Evolutionary conservation across 768 basidiomycete species (phyloP).

Genomic region (Rhodocollybia butyracea): DNA sequence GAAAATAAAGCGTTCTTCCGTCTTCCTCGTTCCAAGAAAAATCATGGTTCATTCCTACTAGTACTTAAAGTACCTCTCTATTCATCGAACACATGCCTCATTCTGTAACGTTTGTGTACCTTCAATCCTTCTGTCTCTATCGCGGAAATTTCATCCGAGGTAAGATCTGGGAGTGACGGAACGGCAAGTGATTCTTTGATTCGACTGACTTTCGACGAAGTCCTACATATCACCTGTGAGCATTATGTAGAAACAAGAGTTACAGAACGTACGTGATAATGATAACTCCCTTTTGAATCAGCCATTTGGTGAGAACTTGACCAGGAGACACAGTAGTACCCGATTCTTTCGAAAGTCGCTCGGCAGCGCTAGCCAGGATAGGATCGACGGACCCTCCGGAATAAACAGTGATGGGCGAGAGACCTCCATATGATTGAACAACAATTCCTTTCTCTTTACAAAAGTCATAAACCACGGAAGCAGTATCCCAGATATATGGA

Average conservation of each 20-base stretch:
- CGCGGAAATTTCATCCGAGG: slow-evolving; percentile 52
- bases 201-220: slow-evolving; percentile 44
- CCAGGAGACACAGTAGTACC: slow-evolving; percentile 45
- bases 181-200: slow-evolving; percentile 42
- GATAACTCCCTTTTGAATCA: slow-evolving; percentile 57
- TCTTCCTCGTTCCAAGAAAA: no score
- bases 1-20: no score
- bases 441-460: slow-evolving; percentile 56
- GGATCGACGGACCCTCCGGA: slow-evolving; percentile 58
- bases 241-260: background rate
- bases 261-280: slow-evolving; percentile 54
- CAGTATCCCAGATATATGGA: slow-evolving; percentile 66
- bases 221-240: slow-evolving; percentile 26
- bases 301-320: slow-evolving; percentile 70
- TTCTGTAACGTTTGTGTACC: slow-evolving; percentile 41
- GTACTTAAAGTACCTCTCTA: no score
- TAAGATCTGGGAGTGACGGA: slow-evolving; percentile 47
- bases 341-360: slow-evolving; percentile 41
- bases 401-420: slow-evolving; percentile 38
- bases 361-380: slow-evolving; percentile 48
- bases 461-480: slow-evolving; percentile 52
- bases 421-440: slow-evolving; percentile 62
- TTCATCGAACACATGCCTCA: slow-evolving; percentile 36
- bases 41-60: no score
- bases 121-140: slow-evolving; percentile 56